phyloP scores from a whole-genome alignment of 495 filamentous ascomycete genomes.

The Aspergillus saccharolyticus region DNA sequence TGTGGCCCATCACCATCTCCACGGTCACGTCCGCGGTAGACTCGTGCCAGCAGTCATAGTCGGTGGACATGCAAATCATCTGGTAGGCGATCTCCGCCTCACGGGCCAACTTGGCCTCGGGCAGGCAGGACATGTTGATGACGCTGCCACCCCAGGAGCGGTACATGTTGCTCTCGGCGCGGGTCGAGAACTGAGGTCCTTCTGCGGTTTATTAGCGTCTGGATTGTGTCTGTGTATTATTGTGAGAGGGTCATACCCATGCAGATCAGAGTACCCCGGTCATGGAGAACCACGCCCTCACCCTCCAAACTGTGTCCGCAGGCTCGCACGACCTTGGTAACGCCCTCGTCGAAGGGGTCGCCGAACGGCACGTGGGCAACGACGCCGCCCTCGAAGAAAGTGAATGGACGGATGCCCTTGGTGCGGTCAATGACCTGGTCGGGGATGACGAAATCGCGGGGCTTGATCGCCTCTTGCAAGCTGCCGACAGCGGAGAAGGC shows the following conservation, averaged over 20 bases:
- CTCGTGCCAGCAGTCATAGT: slow-evolving; percentile 95
- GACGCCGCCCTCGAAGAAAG: slow-evolving; percentile 90
- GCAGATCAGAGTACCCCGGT: slow-evolving; percentile 75
- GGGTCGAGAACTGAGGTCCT: slow-evolving; percentile 96
- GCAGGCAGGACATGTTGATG: slow-evolving; percentile 97
- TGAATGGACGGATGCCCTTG: slow-evolving; percentile 87
- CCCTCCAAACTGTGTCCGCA: slow-evolving; percentile 75
- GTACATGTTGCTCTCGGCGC: slow-evolving; percentile 92
- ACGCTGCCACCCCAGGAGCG: slow-evolving; percentile 83
- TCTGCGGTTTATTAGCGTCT: slow-evolving; percentile 41
- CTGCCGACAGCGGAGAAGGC: slow-evolving; percentile 95
- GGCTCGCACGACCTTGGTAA: slow-evolving; percentile 62
- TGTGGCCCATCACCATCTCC: slow-evolving; percentile 95
- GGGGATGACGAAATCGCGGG: slow-evolving; percentile 92
- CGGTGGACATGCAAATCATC: slow-evolving; percentile 98
- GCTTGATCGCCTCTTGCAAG: slow-evolving; percentile 83
- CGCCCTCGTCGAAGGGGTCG: slow-evolving; percentile 81
- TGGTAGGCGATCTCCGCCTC: slow-evolving; percentile 96
- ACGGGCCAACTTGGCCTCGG: slow-evolving; percentile 90
- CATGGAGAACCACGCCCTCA: slow-evolving; percentile 72
- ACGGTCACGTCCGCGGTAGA: slow-evolving; percentile 77
- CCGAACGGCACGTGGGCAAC: slow-evolving; percentile 95
- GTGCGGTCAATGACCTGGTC: slow-evolving; percentile 98
- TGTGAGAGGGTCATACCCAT: slow-evolving; percentile 62
- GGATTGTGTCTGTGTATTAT: neutral